Base-by-base conservation (phyloP, 2,329 filamentous ascomycete genomes). In the Fusarium brevicatenulatum region DNA sequence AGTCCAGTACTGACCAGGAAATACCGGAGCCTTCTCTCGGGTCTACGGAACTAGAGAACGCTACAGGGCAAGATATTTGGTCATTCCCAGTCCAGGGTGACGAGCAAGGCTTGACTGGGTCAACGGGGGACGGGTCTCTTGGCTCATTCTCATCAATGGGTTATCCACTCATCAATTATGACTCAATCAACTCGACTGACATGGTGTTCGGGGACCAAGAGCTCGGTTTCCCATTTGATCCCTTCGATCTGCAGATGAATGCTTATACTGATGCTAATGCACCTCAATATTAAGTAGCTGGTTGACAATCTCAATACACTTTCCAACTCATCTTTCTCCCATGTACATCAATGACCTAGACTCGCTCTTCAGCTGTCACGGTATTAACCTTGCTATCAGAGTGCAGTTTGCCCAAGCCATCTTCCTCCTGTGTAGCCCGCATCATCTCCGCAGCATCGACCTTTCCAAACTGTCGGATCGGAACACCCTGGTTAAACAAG, bases 201-300 rank as follows among this genome's bases (percentile, higher is more conserved):
- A 42, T 68, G 19, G 50, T 56, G 2, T 75, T 70, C 6, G 67
- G 60, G 1, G 68, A 67, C 1, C 59, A 66, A 12, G 73, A 74
- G 0, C 43, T 68, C 0, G 54, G 36, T 0, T 72, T 74, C 9
- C 73, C 73, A 1, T 54, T 76, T 19, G 59, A 76, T 11, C 71
- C 63, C 0, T 76, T 76, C 16, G 63, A 76, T 30, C 37, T 76
- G 2, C 66, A 73, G 18, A 52, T 76, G 7, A 72, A 76, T 7
- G 73, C 63, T 1, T 76, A 74, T 9, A 72, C 63, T 1, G 71
- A 76, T 71, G 58, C 43, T 0, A 46, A 37, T 18, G 43, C 34
- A 7, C 37, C 67, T 19, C 32, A 59, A 12, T 63, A 58, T 36
- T 60, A 25, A 16, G 0, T 18, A 40, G 19, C 4, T 21, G 49